Conservation (phyloP, 176 grass and related monocot genomes). For the Zea mays region Zm-B73-REFERENCE-NAM-5.0 NC_050102.1:177128501-177129000, state of each 20-base stretch:
- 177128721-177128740: neutral
- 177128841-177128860: neutral
- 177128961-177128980: neutral
- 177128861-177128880: neutral
- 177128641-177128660: slow-evolving; percentile 1
- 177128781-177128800: neutral
- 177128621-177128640: neutral
- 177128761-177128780: neutral
- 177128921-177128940: neutral
- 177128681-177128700: slow-evolving; percentile 26
- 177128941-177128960: neutral
- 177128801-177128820: neutral
- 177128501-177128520: neutral
- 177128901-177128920: neutral
- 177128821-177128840: neutral
- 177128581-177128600: slow-evolving; percentile 11
- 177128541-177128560: neutral
- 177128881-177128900: slow-evolving; percentile 17
- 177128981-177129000: neutral
- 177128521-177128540: neutral
- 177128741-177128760: slow-evolving; percentile 23
- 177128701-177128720: neutral
- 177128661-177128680: slow-evolving; percentile 27
- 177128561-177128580: slow-evolving; percentile 1
- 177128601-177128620: slow-evolving; percentile 40